Base-by-base conservation (phyloP, 805 yeast genomes). In the Suhomyces faveliae region DNA sequence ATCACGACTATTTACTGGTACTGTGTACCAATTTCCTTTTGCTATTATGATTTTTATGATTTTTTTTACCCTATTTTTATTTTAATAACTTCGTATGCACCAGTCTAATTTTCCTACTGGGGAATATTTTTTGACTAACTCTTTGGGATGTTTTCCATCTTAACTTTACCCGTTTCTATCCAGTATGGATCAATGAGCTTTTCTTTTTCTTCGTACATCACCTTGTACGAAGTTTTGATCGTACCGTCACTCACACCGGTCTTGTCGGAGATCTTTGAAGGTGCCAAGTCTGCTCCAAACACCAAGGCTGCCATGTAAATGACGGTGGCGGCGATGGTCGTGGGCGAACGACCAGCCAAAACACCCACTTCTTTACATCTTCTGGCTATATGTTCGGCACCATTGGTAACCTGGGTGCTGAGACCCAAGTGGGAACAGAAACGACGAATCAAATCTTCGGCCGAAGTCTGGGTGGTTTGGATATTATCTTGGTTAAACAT, bases 181-280 rank as follows among this genome's bases (percentile, higher is more conserved):
- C 96, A 87, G 49, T 73, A 71, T 20, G 86, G 87, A 59, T 88
- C 92, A n/a, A 90, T 77, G 41, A 90, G 77, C 56, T 67, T 64
- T 35, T 68, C 73, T 57, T 79, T 80, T 51, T 86, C 89, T 52
- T 87, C 90, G 61, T 80, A 85, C 67, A 94, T 73, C 38, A 84
- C 84, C 64, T 87, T 87, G 64, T 89, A 94, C 39, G 94, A 84
- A 1, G 97, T 88, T 66, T 94, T 89, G 58, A 94, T 91, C 1
- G 99, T 94, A 56, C 98, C 97, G 63, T 94, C 99, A 59, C 96
- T 87, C 15, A 94, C 98, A 57, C 97, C 98, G 13, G 97, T 81
- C 58, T 87, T 87, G 56, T 89, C 96, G 10, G 96, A 88, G 48
- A 94, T 92, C 60, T 82, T 86, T 1, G 85, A 70, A 0, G 96